A percentile compares a stretch with the other conserved stretches of the same genome.
These are phyloP conservation scores for Zarea fungicola DNA, from an alignment of 2,329 filamentous ascomycete species.

Conservation along the genomic window DNA sequence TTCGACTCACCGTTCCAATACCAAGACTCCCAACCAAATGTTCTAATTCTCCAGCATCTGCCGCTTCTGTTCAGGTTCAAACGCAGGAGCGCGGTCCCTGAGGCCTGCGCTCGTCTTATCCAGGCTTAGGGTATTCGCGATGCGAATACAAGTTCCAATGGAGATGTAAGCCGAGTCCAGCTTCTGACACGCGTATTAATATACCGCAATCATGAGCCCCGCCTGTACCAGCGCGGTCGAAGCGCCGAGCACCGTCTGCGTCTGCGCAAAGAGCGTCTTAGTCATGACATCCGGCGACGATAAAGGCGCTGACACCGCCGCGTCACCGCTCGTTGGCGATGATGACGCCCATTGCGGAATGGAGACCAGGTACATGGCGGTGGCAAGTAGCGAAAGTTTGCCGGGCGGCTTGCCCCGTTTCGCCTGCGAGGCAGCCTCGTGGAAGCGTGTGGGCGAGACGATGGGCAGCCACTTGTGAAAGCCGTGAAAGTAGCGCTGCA, in stretches of 20 bases:
- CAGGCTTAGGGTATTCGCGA: neutral
- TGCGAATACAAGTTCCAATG: conserved; percentile 12
- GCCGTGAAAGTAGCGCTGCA: conserved; percentile 3
- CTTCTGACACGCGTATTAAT: conserved; percentile 4
- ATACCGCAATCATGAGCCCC: conserved; percentile 6
- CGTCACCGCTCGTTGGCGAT: neutral
- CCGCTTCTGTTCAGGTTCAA: neutral
- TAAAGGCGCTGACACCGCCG: neutral
- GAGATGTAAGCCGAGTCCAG: conserved; percentile 5
- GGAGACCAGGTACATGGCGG: conserved; percentile 6
- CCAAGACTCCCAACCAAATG: neutral
- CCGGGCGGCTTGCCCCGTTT: neutral
- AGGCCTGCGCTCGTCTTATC: neutral
- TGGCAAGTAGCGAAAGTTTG: conserved; percentile 4
- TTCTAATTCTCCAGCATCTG: neutral
- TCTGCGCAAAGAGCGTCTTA: conserved; percentile 3
- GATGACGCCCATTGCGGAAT: neutral
- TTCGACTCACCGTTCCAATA: conserved; percentile 1
- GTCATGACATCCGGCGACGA: neutral
- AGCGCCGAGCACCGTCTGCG: neutral
- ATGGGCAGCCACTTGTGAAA: conserved; percentile 8
- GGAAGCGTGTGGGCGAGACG: conserved; percentile 1
- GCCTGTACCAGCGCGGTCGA: conserved; percentile 17
- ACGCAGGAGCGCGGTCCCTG: neutral
- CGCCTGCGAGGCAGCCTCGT: neutral